Base-by-base conservation (phyloP, 495 filamentous ascomycete genomes). In the Talaromyces thailandensis region DNA sequence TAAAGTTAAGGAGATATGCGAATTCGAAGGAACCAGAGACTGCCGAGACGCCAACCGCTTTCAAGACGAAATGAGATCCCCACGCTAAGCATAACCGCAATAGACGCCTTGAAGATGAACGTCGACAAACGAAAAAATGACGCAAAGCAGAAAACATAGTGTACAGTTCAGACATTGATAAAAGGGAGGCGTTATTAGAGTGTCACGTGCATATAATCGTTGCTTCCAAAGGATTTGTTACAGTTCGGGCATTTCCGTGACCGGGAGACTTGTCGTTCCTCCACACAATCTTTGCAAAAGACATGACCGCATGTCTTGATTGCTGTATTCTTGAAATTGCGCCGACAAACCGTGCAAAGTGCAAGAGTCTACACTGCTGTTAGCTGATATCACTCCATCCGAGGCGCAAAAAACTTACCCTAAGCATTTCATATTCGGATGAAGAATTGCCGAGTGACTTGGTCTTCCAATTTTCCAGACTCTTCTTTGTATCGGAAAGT, bases 261-360 rank as follows among this genome's bases (percentile, higher is more conserved):
- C 35, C 94, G 89, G 63, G 93, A 94, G 8, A 82, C 79, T 58
- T 96, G 84, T 57, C 92, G 87, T 68, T 93, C 87, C 59, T 96
- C 90, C 26, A 96, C 87, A 69, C 94, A 98, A 26, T 85, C 82
- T 66, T 83, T 85, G 83, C 94, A 98, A 73, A 98, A 96, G 23
- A 96, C 86, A 74, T 98, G 94, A n/a, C 94, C 94, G 72, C 94
- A 98, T 14, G 88, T 91, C 70, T 92, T 92, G 66, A 98, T 82
- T 18, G 87, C 87, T 1, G 92, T 96, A 71, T 98, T 89, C 75
- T 97, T 97, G 80, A 96, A 94, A 60, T 93, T 90, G 59, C 80
- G 84, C 64, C 88, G 86, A 75, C 94, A 98, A 21, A 97, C 89
- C 2, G 89, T 88, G 76, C 94, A 98, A 43, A 93, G 83, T 18